These are phyloP conservation scores for Spongiforma sp. DNA, from an alignment of 1,284 basidiomycete genomes.

Conservation along the genomic window DNA sequence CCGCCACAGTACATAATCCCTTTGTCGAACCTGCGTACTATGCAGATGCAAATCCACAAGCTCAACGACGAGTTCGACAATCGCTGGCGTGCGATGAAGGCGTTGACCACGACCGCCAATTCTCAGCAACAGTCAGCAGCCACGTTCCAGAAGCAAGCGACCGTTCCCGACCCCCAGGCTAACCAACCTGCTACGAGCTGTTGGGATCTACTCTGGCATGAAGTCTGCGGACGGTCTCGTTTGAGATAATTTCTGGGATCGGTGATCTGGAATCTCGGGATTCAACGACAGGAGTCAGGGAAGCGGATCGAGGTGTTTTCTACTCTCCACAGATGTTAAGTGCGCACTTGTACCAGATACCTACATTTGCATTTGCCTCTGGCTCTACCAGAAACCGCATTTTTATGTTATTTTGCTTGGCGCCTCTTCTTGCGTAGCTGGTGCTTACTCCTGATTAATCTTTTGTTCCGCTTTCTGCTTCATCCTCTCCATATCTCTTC, in stretches of 20 bases:
- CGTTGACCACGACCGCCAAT: constrained; percentile 10
- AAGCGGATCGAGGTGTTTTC: constrained; percentile 44
- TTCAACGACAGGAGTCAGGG: constrained; percentile 46
- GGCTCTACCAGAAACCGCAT: constrained; percentile 14
- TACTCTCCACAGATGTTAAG: constrained; percentile 57
- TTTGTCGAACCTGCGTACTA: constrained; percentile 48
- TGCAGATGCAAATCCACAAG: constrained; percentile 51
- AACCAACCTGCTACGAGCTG: no score
- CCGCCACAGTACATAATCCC: constrained; percentile 56
- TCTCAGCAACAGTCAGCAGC: constrained; percentile 24
- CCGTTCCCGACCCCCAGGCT: no score
- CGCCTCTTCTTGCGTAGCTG: constrained; percentile 39
- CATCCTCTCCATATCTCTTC: constrained; percentile 79
- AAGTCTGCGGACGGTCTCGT: constrained; percentile 89
- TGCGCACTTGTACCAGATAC: constrained; percentile 34
- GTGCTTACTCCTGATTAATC: constrained; percentile 52
- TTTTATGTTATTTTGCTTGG: constrained; percentile 37
- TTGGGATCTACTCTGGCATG: constrained; percentile 89
- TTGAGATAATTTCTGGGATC: constrained; percentile 83
- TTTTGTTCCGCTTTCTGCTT: constrained; percentile 71
- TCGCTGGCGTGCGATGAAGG: constrained; percentile 30
- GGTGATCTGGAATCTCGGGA: constrained; percentile 47
- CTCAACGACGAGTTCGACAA: constrained; percentile 46
- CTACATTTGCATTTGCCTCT: constrained; percentile 46
- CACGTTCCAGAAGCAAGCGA: no score